A percentile compares a stretch with the other conserved stretches of the same genome.
Conservation (phyloP, 805 yeast species). For the Ogataea thermomethanolica region DNA sequence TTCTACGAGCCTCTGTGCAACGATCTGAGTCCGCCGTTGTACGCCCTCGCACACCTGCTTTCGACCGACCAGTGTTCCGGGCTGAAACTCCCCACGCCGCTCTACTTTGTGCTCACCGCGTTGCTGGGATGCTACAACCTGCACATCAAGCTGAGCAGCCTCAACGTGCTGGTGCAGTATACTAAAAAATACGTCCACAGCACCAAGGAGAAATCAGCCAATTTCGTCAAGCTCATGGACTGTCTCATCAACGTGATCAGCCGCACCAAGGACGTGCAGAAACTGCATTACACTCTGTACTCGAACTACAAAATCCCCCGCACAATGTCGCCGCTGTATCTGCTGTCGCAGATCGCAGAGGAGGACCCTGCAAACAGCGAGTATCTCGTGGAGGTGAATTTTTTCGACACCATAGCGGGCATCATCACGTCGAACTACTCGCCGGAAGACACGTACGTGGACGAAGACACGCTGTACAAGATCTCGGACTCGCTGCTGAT, state of each 20-base stretch:
- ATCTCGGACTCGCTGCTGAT: conserved; percentile 36
- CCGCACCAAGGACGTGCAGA: conserved; percentile 19
- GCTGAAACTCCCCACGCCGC: conserved; percentile 23
- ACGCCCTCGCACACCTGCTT: conserved; percentile 24
- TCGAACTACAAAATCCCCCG: conserved; percentile 24
- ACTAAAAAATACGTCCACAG: conserved; percentile 15
- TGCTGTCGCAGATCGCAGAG: conserved; percentile 34
- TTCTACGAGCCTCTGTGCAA: conserved; percentile 13
- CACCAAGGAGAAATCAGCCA: conserved; percentile 15
- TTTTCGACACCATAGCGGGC: conserved; percentile 32
- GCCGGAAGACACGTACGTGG: conserved; percentile 22
- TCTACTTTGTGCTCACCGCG: conserved; percentile 27
- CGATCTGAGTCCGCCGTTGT: conserved; percentile 27
- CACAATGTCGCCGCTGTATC: conserved; percentile 33
- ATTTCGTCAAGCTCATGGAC: conserved; percentile 25
- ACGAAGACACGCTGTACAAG: conserved; percentile 30
- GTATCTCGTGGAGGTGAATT: conserved; percentile 32
- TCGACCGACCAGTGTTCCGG: conserved; percentile 6
- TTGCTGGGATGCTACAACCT: conserved; percentile 25
- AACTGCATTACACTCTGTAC: conserved; percentile 16
- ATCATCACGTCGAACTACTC: conserved; percentile 29
- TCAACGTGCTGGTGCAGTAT: conserved; percentile 29
- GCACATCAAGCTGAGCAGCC: conserved; percentile 25
- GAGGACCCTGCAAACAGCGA: conserved; percentile 34
- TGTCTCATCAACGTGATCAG: conserved; percentile 22